Base-by-base conservation (phyloP, 2,329 filamentous ascomycete species). In the Truncatella angustata region DNA sequence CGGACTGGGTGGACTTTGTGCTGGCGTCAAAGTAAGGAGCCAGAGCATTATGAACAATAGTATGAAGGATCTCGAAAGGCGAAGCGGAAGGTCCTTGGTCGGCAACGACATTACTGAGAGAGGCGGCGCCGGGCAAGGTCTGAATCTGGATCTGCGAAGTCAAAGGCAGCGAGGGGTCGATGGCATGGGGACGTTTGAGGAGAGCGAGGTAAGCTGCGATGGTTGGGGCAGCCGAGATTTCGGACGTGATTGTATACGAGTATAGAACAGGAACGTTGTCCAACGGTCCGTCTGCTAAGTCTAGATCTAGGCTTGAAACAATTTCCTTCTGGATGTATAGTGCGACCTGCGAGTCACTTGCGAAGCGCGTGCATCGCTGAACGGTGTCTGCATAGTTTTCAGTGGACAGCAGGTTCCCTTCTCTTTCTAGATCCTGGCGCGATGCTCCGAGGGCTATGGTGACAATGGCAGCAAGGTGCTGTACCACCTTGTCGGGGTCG, bases 11-110 rank as follows among this genome's bases (percentile, higher is more conserved):
- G 57, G 80, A 88, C 73, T 91, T 93, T 53, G 92, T 95, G 69
- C 91, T 95, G 62, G 92, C 93, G 76, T 99, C 93, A 68, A 99
- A 99, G 72, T 97, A 97, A 35, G 95, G 94, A 63, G 90, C 91
- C 66, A 99, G 78, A 60, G 90, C 91, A 68, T 91, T 87, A 71
- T 96, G 92, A 59, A 99, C 84, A 63, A 96, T 82, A 53, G 93
- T 91, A 73, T 97, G 91, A 56, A 99, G 78, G 62, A 93, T 87
- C 72, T 97, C 93, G 73, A 91, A 97, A 3, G 93, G 91, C 42
- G 92, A 95, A 51, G 87, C 77, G 23, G 86, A 79, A 52, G 86
- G 80, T 53, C 86, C 86, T 68, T 91, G 87, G 60, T 90, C 85
- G 60, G 85, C 80, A 55, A 83, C 78, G 48, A 81, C 75, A 60